These are phyloP conservation scores for Colletotrichum cordylinicola DNA, from an alignment of 2,329 filamentous ascomycete genomes.

Conservation along the genomic window DNA sequence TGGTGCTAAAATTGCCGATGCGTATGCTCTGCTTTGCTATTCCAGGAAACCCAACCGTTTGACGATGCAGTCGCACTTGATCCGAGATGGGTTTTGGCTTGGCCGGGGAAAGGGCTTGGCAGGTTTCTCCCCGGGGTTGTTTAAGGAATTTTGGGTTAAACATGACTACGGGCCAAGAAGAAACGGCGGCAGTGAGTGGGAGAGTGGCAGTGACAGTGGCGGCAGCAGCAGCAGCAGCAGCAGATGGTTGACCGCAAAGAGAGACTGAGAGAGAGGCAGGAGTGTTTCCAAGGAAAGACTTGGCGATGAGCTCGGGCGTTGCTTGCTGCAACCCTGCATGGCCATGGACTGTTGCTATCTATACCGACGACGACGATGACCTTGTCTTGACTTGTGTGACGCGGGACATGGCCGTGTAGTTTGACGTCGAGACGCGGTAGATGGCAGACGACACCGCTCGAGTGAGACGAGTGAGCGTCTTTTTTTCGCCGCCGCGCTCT, in stretches of 20 bases:
- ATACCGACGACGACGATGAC: not conserved
- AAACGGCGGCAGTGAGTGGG: not conserved
- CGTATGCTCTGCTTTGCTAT: not conserved
- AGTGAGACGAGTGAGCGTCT: not conserved
- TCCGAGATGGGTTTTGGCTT: slow-evolving; percentile 8
- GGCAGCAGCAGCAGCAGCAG: not conserved
- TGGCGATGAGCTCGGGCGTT: slow-evolving; percentile 2
- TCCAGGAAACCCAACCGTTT: not conserved
- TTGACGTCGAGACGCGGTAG: not conserved
- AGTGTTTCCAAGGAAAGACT: slow-evolving; percentile 18
- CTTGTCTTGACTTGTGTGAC: not conserved
- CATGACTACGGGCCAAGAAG: not conserved
- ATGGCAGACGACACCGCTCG: not conserved
- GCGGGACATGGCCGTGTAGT: not conserved
- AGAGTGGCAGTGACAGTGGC: not conserved
- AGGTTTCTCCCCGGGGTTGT: not conserved
- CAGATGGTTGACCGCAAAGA: not conserved
- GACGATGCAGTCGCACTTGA: not conserved
- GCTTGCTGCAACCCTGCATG: not conserved
- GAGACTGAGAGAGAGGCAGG: not conserved
- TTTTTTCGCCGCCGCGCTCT: slow-evolving; percentile 5
- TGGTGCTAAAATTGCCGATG: not conserved
- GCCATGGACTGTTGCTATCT: not conserved
- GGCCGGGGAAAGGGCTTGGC: slow-evolving; percentile 9
- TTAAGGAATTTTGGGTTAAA: slow-evolving; percentile 1